A percentile compares a stretch with the other conserved stretches of the same genome.
These are phyloP conservation scores for Cladophialophora carrionii DNA, from an alignment of 2,329 filamentous ascomycete genomes.

Conservation along the genomic window DNA sequence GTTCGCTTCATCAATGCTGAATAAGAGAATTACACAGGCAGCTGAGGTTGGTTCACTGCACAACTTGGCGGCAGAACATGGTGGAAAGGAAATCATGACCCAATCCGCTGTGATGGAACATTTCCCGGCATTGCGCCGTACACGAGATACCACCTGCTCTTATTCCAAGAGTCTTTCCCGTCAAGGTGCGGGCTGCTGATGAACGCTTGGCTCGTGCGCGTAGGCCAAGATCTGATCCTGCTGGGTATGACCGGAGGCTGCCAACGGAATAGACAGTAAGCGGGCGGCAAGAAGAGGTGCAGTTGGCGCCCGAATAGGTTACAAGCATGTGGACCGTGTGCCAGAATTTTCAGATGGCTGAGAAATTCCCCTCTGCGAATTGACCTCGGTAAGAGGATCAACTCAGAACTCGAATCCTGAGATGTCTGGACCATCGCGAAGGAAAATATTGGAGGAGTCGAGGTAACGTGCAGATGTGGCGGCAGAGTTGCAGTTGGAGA, in stretches of 20 bases:
- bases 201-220: background rate
- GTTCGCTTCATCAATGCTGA: constrained; percentile 28
- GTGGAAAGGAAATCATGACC: background rate
- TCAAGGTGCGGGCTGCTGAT: background rate
- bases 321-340: background rate
- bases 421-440: background rate
- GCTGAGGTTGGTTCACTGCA: background rate
- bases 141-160: constrained; percentile 6
- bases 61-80: background rate
- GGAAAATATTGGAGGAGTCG: background rate
- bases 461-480: background rate
- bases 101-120: background rate
- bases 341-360: constrained; percentile 6
- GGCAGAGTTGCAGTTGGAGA: constrained; percentile 11
- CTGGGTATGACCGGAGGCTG: background rate
- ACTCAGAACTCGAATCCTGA: background rate
- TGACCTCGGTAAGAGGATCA: constrained; percentile 7
- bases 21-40: constrained; percentile 6
- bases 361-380: background rate
- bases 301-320: background rate
- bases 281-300: background rate
- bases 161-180: background rate
- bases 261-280: background rate
- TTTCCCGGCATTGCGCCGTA: constrained; percentile 7
- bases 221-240: background rate